Conservation (phyloP, 2,329 filamentous ascomycete genomes). For the Torrubiellomyces zombiae region DNA sequence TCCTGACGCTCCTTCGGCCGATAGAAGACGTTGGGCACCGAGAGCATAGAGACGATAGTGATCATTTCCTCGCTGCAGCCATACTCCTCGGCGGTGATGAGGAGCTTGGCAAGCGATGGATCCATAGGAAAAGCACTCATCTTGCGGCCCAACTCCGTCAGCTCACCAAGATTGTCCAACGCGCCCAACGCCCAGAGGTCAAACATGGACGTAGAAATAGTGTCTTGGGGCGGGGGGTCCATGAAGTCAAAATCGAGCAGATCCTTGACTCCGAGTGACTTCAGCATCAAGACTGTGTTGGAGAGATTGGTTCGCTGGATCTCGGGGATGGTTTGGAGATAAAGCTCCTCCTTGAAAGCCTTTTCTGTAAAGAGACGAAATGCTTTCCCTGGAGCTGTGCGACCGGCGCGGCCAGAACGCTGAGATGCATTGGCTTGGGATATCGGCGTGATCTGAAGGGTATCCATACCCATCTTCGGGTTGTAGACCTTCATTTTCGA, state of each 20-base stretch:
- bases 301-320: slow-evolving; percentile 93
- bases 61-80: slow-evolving; percentile 95
- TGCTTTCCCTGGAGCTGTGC: slow-evolving; percentile 88
- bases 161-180: slow-evolving; percentile 80
- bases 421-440: slow-evolving; percentile 94
- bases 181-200: slow-evolving; percentile 94
- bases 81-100: slow-evolving; percentile 83
- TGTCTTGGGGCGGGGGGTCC: slow-evolving; percentile 96
- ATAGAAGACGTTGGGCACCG: slow-evolving; percentile 92
- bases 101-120: slow-evolving; percentile 79
- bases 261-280: slow-evolving; percentile 87
- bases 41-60: slow-evolving; percentile 95
- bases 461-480: slow-evolving; percentile 98
- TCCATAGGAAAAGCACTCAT: slow-evolving; percentile 99
- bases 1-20: slow-evolving; percentile 92
- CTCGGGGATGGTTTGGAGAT: slow-evolving; percentile 91
- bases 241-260: slow-evolving; percentile 96
- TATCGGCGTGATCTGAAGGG: slow-evolving; percentile 90
- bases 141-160: slow-evolving; percentile 70
- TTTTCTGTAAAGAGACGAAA: slow-evolving; percentile 90
- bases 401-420: slow-evolving; percentile 79
- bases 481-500: slow-evolving; percentile 99
- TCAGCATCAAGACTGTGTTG: slow-evolving; percentile 86
- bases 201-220: slow-evolving; percentile 91
- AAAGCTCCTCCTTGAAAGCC: slow-evolving; percentile 90